phyloP scores from a whole-genome alignment of 1,139 yeast species.

The Zygoascus sp. region DNA sequence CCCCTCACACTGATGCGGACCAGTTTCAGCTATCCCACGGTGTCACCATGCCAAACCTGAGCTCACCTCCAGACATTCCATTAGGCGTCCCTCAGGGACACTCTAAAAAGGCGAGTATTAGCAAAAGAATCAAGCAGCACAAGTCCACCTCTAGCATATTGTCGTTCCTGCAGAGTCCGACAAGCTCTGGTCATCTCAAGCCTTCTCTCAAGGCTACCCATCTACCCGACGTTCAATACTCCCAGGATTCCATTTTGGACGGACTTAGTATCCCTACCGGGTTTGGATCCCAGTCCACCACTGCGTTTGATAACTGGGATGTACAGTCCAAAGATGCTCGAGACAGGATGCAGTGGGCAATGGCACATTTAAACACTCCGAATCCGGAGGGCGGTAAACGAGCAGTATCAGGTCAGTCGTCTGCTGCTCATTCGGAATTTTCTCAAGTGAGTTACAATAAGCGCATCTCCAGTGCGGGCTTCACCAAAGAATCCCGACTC shows the following conservation, averaged over 20 bases:
- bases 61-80: neutral
- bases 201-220: slow-evolving; percentile 19
- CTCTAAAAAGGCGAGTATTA: slow-evolving; percentile 1
- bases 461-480: slow-evolving; percentile 22
- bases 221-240: slow-evolving; percentile 6
- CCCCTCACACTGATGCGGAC: neutral
- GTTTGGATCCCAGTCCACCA: neutral
- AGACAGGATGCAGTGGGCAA: slow-evolving; percentile 20
- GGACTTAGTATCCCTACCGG: slow-evolving; percentile 9
- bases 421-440: slow-evolving; percentile 15
- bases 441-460: slow-evolving; percentile 16
- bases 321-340: slow-evolving; percentile 18
- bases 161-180: slow-evolving; percentile 17
- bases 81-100: neutral
- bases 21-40: neutral
- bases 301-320: slow-evolving; percentile 22
- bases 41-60: neutral
- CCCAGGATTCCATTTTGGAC: slow-evolving; percentile 1
- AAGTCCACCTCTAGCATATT: slow-evolving; percentile 19
- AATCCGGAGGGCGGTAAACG: slow-evolving; percentile 12
- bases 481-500: slow-evolving; percentile 18
- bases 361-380: slow-evolving; percentile 12
- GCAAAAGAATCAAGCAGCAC: slow-evolving; percentile 13
- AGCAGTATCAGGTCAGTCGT: slow-evolving; percentile 11
- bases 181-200: slow-evolving; percentile 14